phyloP scores from a whole-genome alignment of 176 grass and related monocot species.

The Sorghum bicolor region Sorghum_bicolor_NCBIv3 NC_012879.2:59835501-59836000 shows the following conservation, averaged over 20 bases:
- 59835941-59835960: background rate
- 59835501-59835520: too few species aligned
- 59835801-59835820: background rate
- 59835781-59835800: background rate
- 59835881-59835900: background rate
- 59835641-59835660: background rate
- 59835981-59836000: background rate
- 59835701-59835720: background rate
- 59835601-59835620: background rate
- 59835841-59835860: background rate
- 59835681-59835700: background rate
- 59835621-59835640: background rate
- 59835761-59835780: background rate
- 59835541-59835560: background rate
- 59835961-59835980: constrained; percentile 16
- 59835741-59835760: background rate
- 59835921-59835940: constrained; percentile 8
- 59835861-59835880: background rate
- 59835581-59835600: constrained; percentile 8
- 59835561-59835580: background rate
- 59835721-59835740: background rate
- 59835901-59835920: background rate
- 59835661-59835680: background rate
- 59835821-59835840: background rate
- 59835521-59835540: too few species aligned